Base-by-base conservation (phyloP, 148 eudicot species). In the Persicaria tinctoria region DNA sequence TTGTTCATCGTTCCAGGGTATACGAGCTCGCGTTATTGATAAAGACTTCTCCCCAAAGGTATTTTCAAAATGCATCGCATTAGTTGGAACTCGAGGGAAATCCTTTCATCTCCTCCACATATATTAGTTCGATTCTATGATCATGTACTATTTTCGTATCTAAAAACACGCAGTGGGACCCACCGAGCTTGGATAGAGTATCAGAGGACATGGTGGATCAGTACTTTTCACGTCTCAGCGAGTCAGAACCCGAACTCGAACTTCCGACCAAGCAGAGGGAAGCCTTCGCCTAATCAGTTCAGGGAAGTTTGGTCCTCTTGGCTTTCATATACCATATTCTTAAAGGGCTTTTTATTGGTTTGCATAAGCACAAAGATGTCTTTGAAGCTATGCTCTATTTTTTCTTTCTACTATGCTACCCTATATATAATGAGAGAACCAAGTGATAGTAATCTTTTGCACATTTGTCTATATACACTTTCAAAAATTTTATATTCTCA, bases 11-110 rank as follows among this genome's bases (percentile, higher is more conserved):
- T 54, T 50, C 5, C 69, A 93, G 98, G 98, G 98, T 47, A 83
- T 94, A 47, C 93, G 98, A 47, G 93, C 98, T 53, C 77, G 91
- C 50, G 72, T 94, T 87, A 87, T 94, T 59, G 96, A 90, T 53
- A 91, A 86, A 74, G 97, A 94, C 82, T 84, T 87, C 77, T 54
- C 83, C 10, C 98, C 98, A 8, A 94, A 91, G 98, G 98, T 94
- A 91, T 59, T 71, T 14, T 51, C 46, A 64, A 64, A 56, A 60
- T 60, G 64, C 41, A 60, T 41, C 41, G 41, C 66, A 20, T 60
- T 60, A 60, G 41, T 20, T 23, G 2, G 64, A 59, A 2, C 23
- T 8, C 8, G 23, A 20, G 66, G 18, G 16, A 10, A 53, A 53
- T 53, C 41, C 41, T 32, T 32, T 32, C 41, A 1, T 32, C 41